Evolutionary conservation across 176 grass and related monocot species (phyloP).

Genomic region (Avena insularis): DNA sequence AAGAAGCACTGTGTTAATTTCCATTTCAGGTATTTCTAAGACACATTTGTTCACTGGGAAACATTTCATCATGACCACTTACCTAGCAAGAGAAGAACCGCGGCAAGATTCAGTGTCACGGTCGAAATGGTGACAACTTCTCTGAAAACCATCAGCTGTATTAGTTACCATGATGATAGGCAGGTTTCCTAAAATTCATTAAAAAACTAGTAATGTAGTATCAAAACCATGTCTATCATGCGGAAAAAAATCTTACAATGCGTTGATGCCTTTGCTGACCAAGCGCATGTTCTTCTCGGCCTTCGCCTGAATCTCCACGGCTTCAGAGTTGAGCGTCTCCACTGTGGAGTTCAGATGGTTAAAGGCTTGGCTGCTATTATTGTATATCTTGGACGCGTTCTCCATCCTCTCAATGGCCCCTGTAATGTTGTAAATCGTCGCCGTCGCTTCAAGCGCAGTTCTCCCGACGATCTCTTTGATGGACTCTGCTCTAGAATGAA

Average conservation of each 20-base stretch:
- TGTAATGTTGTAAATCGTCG: conserved; percentile 73
- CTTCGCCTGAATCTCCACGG: conserved; percentile 66
- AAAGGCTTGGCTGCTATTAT: conserved; percentile 50
- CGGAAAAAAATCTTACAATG: conserved; percentile 64
- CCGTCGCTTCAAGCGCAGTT: conserved; percentile 67
- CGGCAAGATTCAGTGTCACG: conserved; percentile 59
- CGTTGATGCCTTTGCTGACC: conserved; percentile 72
- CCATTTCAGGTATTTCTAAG: not conserved
- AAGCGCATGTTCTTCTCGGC: conserved; percentile 68
- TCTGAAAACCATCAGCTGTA: conserved; percentile 35
- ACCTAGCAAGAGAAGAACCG: conserved; percentile 61
- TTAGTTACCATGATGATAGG: conserved; percentile 22
- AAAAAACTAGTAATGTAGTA: not conserved
- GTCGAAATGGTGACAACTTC: conserved; percentile 67
- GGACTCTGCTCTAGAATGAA: conserved; percentile 73
- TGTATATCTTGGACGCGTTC: conserved; percentile 56
- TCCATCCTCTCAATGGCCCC: conserved; percentile 65
- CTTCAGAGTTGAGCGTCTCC: conserved; percentile 60
- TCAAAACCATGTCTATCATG: not conserved
- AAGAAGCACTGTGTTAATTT: not conserved
- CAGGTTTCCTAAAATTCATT: not conserved
- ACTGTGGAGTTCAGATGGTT: conserved; percentile 71
- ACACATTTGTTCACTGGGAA: not conserved
- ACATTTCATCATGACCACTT: conserved; percentile 11
- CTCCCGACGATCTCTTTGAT: conserved; percentile 59